These are phyloP conservation scores for Umbelopsis sp. DNA, from an alignment of 192 early-diverging fungal species.

Conservation along the genomic window DNA sequence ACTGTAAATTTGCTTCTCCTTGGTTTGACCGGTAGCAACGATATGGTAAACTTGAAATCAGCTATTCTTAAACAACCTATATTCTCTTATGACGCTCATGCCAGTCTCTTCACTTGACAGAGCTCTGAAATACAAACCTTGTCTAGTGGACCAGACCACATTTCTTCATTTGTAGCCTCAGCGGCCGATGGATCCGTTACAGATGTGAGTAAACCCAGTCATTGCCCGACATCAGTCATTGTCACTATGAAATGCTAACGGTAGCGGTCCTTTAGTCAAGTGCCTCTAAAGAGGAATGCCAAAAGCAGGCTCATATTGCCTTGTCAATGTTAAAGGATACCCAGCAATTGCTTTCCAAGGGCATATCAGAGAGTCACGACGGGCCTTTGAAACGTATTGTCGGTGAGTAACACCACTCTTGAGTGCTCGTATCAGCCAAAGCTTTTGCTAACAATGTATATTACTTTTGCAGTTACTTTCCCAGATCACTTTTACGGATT, in stretches of 20 bases:
- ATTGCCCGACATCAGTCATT: neutral
- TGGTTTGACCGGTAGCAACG: too few species aligned
- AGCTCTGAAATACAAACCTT: conserved; percentile 12
- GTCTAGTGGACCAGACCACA: neutral
- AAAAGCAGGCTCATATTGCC: neutral
- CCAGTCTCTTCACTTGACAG: neutral
- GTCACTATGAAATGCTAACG: neutral
- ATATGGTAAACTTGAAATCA: neutral
- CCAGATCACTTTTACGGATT: conserved; percentile 20
- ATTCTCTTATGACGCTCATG: neutral
- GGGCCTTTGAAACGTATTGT: neutral
- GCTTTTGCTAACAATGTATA: neutral
- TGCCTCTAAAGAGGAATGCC: neutral
- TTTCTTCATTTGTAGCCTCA: conserved; percentile 6
- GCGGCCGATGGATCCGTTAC: neutral
- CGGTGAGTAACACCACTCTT: neutral
- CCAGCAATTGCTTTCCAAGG: conserved; percentile 3
- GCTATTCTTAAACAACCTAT: neutral
- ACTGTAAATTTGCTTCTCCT: too few species aligned
- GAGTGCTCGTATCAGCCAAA: neutral
- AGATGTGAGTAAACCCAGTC: neutral
- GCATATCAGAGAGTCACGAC: neutral
- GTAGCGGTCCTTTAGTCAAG: neutral
- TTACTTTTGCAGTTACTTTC: neutral
- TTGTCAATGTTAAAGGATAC: conserved; percentile 4